Conservation (phyloP, 2,329 filamentous ascomycete genomes). For the Cryoendolithus antarcticus region DNA sequence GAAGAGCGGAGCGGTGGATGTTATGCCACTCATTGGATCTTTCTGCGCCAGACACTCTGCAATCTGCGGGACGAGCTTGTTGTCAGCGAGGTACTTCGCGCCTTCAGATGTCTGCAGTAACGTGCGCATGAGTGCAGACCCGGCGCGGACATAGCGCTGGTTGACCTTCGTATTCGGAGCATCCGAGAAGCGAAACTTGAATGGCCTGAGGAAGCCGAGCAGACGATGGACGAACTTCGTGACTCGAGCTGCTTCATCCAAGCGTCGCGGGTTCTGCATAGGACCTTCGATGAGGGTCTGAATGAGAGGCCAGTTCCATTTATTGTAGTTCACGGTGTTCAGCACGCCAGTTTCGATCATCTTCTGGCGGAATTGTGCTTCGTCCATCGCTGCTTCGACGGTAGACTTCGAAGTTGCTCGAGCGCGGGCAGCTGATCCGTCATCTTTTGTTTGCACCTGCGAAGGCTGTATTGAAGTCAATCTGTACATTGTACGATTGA, state of each 20-base stretch:
- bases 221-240: constrained; percentile 94
- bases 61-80: constrained; percentile 85
- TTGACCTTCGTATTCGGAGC: constrained; percentile 83
- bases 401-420: constrained; percentile 42
- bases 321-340: constrained; percentile 76
- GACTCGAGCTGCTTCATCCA: constrained; percentile 87
- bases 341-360: constrained; percentile 74
- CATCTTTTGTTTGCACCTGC: constrained; percentile 11
- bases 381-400: constrained; percentile 48
- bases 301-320: constrained; percentile 97
- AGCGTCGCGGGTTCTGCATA: constrained; percentile 73
- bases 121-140: constrained; percentile 77
- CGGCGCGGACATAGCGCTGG: constrained; percentile 83
- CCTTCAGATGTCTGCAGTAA: constrained; percentile 79
- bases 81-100: constrained; percentile 71
- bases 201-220: constrained; percentile 88
- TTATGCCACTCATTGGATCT: constrained; percentile 63
- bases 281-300: constrained; percentile 86
- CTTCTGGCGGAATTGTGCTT: constrained; percentile 48
- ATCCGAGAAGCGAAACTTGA: constrained; percentile 91
- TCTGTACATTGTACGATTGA: constrained; percentile 81
- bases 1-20: constrained; percentile 82
- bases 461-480: constrained; percentile 41
- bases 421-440: constrained; percentile 23
- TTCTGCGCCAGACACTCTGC: constrained; percentile 93